These are phyloP conservation scores for Allomyces macrogynus DNA, from an alignment of 192 early-diverging fungal genomes.

Conservation along the genomic window DNA sequence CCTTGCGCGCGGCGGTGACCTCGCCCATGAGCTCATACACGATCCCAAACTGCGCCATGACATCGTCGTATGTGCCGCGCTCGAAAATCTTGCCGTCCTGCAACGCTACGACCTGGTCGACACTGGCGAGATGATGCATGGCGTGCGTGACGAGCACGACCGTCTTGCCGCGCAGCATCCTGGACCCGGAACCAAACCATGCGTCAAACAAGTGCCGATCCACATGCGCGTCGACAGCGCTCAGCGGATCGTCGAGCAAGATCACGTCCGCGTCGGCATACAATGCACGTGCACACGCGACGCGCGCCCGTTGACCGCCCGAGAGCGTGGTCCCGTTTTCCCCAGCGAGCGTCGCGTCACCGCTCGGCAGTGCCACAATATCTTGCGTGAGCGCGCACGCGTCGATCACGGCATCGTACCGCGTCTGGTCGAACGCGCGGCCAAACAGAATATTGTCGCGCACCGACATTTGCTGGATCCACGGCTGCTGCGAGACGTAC, in stretches of 20 bases:
- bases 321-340: conserved; percentile 42
- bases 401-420: conserved; percentile 30
- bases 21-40: background rate
- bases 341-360: conserved; percentile 34
- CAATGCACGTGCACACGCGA: conserved; percentile 44
- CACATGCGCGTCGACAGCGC: conserved; percentile 43
- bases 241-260: conserved; percentile 48
- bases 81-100: conserved; percentile 16
- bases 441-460: conserved; percentile 51
- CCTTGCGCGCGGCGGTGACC: no score
- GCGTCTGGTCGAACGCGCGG: conserved; percentile 22
- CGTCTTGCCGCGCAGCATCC: conserved; percentile 23
- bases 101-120: conserved; percentile 24
- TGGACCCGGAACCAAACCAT: conserved; percentile 21
- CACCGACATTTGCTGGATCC: conserved; percentile 45
- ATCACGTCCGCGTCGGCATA: conserved; percentile 41
- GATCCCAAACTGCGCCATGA: background rate
- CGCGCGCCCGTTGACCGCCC: conserved; percentile 41
- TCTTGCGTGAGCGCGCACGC: conserved; percentile 32
- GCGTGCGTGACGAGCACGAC: conserved; percentile 39
- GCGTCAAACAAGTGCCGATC: conserved; percentile 34
- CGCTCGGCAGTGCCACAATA: conserved; percentile 29
- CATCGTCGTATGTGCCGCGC: background rate
- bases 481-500: conserved; percentile 40
- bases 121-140: conserved; percentile 23